Evolutionary conservation across 306 rosid genomes (phyloP).

Genomic region (Sesbania bispinosa): DNA sequence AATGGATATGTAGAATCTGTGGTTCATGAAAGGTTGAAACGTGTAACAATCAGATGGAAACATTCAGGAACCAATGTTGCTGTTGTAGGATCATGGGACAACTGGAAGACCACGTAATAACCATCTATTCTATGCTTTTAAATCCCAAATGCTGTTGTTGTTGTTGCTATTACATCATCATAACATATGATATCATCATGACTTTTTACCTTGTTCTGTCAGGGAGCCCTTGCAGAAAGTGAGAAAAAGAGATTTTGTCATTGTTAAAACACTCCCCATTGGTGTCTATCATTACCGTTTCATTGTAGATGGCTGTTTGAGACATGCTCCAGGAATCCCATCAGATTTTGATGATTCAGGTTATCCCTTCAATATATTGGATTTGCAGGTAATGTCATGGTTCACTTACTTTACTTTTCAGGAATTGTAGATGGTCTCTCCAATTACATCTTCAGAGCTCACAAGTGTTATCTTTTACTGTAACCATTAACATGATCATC

Average conservation of each 20-base stretch:
- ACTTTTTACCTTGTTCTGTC: conserved; percentile 28
- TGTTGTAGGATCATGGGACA: conserved; percentile 85
- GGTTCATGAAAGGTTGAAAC: conserved; percentile 36
- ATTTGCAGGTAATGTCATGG: conserved; percentile 60
- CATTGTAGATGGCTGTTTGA: conserved; percentile 69
- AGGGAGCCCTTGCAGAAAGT: conserved; percentile 61
- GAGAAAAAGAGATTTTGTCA: conserved; percentile 37
- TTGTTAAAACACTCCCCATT: conserved; percentile 54
- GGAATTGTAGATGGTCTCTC: not conserved
- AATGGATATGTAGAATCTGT: conserved; percentile 33
- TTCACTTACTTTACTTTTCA: not conserved
- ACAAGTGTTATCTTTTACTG: too few species aligned
- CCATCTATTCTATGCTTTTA: not conserved
- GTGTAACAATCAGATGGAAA: conserved; percentile 65
- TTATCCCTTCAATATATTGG: conserved; percentile 64
- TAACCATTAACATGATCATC: too few species aligned
- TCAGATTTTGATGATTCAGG: conserved; percentile 49
- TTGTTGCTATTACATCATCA: not conserved
- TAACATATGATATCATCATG: conserved; percentile 13
- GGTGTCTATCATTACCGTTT: conserved; percentile 71
- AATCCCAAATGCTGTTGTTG: not conserved
- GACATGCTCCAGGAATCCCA: conserved; percentile 73
- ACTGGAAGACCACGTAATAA: conserved; percentile 70
- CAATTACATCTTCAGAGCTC: too few species aligned
- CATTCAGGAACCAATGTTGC: conserved; percentile 59